phyloP scores from a whole-genome alignment of 306 rosid species.

The Gynostemma pentaphyllum region DNA sequence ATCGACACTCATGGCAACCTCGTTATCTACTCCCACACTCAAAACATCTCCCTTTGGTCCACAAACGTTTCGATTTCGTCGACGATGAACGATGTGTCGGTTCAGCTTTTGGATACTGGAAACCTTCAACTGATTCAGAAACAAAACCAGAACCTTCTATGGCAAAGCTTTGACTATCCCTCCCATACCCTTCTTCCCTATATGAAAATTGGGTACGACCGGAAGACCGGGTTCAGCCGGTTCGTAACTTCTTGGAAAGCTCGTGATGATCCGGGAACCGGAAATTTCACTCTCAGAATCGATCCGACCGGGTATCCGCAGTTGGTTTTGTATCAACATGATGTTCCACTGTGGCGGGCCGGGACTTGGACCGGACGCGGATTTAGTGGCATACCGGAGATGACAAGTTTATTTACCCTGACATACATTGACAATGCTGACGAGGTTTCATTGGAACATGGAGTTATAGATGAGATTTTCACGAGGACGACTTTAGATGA shows the following conservation, averaged over 20 bases:
- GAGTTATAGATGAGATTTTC: conserved; percentile 5
- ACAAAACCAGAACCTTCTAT: not conserved
- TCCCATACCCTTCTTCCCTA: not conserved
- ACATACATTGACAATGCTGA: not conserved
- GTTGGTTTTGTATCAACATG: not conserved
- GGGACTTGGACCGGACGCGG: conserved; percentile 10
- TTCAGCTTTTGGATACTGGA: not conserved
- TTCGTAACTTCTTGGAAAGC: conserved; percentile 5
- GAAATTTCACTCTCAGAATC: conserved; percentile 14
- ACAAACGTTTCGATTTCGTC: not conserved
- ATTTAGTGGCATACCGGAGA: conserved; percentile 20
- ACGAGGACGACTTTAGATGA: conserved; percentile 13
- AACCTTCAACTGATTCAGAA: not conserved
- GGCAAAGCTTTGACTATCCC: conserved; percentile 4
- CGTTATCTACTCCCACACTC: not conserved
- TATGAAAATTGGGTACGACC: not conserved
- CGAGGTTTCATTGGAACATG: not conserved
- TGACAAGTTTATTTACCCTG: conserved; percentile 4
- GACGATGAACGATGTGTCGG: not conserved
- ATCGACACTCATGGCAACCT: conserved; percentile 10
- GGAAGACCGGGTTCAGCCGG: not conserved
- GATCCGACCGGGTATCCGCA: conserved; percentile 29
- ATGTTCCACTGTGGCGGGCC: conserved; percentile 2
- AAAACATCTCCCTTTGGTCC: not conserved
- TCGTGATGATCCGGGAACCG: conserved; percentile 34